These are phyloP conservation scores for Termitomyces sp. DNA, from an alignment of 768 basidiomycete genomes.

Conservation along the genomic window DNA sequence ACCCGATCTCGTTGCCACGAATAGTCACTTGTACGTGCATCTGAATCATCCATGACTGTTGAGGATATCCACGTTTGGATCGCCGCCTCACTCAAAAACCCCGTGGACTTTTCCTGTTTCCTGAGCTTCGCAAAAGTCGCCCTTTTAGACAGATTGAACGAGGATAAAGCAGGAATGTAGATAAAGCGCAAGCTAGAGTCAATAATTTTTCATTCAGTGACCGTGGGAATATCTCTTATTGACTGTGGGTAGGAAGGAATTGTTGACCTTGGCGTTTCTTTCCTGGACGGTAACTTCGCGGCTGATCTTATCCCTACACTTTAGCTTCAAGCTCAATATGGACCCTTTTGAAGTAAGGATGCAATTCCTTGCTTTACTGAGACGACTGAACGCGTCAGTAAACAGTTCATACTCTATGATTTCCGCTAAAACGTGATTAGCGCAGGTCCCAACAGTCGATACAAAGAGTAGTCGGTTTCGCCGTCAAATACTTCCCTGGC, in stretches of 20 bases:
- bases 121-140: constrained; percentile 43
- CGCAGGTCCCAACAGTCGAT: constrained; percentile 80
- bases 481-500: constrained; percentile 75
- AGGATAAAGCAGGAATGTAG: background rate
- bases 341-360: constrained; percentile 72
- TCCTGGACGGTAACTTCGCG: background rate
- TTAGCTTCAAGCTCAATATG: constrained; percentile 19
- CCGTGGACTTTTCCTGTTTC: constrained; percentile 34
- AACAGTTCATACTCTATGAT: background rate
- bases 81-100: constrained; percentile 42
- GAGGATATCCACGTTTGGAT: constrained; percentile 62
- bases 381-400: constrained; percentile 61
- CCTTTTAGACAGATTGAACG: constrained; percentile 31
- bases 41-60: constrained; percentile 26
- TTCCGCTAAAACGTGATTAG: constrained; percentile 19
- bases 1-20: constrained; percentile 52
- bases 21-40: constrained; percentile 23
- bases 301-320: background rate
- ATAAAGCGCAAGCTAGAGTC: background rate
- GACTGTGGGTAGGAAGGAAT: constrained; percentile 7
- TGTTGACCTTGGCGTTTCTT: background rate
- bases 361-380: constrained; percentile 60
- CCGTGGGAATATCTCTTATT: constrained; percentile 6
- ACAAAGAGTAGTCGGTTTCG: constrained; percentile 80
- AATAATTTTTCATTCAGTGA: constrained; percentile 6